Base-by-base conservation (phyloP, 768 basidiomycete species). In the Trichaptum fuscoviolaceum region DNA sequence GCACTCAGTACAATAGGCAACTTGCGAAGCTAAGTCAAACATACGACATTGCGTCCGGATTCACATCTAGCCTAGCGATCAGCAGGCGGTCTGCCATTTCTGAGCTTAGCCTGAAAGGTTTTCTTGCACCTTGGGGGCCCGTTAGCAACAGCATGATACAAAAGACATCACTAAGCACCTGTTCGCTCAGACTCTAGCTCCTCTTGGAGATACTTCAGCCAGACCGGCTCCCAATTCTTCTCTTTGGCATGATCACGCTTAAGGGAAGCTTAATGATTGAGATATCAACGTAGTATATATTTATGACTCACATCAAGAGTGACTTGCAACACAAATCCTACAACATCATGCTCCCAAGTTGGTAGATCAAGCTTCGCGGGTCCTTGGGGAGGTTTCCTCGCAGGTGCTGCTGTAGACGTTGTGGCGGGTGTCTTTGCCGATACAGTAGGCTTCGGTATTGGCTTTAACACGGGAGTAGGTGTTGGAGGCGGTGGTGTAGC, bases 31-130 rank as follows among this genome's bases (percentile, higher is more conserved):
- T 42, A 34, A 52, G 17, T 25, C 23, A 36, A 68, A 84, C 87
- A 76, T 75, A 89, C 90, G 84, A 83, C 87, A 91, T 89, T 27
- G 76, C 73, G 60, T 86, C 79, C 12, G 94, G 87, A 74, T 94
- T 85, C 24, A 96, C 76, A 65, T 95, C 93, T 8, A 99, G 83
- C 34, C 95, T 81, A 1, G 93, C 84, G 71, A 97, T 95, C 63
- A 98, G 80, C 4, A 95, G 77, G 25, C 90, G 85, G 78, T 96
- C 95, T 24, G 84, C 79, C 64, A 93, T 80, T 35, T 89, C 87
- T 23, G 77, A 79, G 34, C 79, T 82, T 17, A 90, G 77, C 25
- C 76, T 81, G 35, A 81, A 74, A n/a, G 80, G 74, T 61, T 75
- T 78, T 75, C 75, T 67, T 42, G 68, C 67, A 69, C 68, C 73